phyloP scores from a whole-genome alignment of 2,329 filamentous ascomycete species.

The Diplodia seriata region DNA sequence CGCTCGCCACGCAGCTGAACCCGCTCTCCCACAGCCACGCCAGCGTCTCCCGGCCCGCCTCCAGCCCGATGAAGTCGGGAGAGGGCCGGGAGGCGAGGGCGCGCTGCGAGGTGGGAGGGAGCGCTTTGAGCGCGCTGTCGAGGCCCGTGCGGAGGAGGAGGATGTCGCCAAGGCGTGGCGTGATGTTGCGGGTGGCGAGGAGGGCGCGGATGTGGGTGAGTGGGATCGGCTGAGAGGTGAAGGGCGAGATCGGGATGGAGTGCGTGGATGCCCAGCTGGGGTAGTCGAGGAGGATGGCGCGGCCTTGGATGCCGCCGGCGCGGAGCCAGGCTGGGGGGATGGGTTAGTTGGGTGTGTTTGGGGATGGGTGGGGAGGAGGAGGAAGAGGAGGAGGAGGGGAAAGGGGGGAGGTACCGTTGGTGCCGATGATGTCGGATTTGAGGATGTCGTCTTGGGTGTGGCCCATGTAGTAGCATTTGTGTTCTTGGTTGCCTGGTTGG shows the following conservation, averaged over 20 bases:
- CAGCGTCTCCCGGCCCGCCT: conserved; percentile 46
- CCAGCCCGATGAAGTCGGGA: conserved; percentile 51
- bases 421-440: conserved; percentile 33
- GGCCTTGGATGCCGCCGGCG: conserved; percentile 31
- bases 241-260: conserved; percentile 18
- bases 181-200: conserved; percentile 31
- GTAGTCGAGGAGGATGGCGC: conserved; percentile 33
- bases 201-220: conserved; percentile 35
- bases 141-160: conserved; percentile 51
- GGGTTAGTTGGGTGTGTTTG: neutral
- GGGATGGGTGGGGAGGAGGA: neutral
- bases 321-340: conserved; percentile 19
- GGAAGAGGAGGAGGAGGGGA: neutral
- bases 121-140: conserved; percentile 42
- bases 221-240: conserved; percentile 33
- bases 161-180: conserved; percentile 36
- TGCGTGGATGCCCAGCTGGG: conserved; percentile 14
- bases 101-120: conserved; percentile 37
- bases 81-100: conserved; percentile 39
- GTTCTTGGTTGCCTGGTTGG: conserved; percentile 50
- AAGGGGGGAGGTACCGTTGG: conserved; percentile 19
- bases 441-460: conserved; percentile 50
- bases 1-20: conserved; percentile 56
- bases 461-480: conserved; percentile 53
- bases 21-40: conserved; percentile 57